phyloP scores from a whole-genome alignment of 139 green algal genomes.

The Limnomonas spitsbergensis region DNA sequence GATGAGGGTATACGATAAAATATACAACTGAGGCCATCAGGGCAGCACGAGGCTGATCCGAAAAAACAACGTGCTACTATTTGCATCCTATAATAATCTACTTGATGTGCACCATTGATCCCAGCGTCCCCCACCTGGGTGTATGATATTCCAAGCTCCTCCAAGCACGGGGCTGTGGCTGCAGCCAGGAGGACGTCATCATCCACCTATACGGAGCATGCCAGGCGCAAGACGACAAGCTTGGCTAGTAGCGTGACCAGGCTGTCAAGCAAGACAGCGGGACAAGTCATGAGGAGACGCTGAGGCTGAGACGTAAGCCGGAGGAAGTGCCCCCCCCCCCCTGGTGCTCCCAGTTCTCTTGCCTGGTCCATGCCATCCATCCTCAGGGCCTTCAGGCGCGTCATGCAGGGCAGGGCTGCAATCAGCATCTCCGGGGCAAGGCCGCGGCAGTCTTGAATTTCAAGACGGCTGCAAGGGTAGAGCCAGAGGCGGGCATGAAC shows the following conservation, averaged over 20 bases:
- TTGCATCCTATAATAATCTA: not conserved
- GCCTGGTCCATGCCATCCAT: conserved; percentile 52
- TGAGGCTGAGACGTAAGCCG: too few species aligned
- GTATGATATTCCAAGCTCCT: conserved; percentile 4
- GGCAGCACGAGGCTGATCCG: too few species aligned
- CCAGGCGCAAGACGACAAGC: not conserved
- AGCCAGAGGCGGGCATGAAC: too few species aligned
- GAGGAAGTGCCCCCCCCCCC: too few species aligned
- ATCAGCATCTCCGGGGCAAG: conserved; percentile 35
- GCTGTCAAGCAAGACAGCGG: too few species aligned
- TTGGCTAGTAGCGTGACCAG: not conserved
- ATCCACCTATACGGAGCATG: conserved; percentile 22
- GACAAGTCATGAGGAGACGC: too few species aligned
- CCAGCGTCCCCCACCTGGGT: not conserved
- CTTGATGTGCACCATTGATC: not conserved
- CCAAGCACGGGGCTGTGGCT: conserved; percentile 5
- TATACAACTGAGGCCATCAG: too few species aligned
- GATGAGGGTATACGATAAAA: too few species aligned
- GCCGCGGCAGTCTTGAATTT: conserved; percentile 53
- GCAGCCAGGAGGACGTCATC: conserved; percentile 21
- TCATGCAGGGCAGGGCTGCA: conserved; percentile 26
- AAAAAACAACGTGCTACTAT: too few species aligned
- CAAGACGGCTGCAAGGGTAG: conserved; percentile 27
- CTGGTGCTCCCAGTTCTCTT: too few species aligned
- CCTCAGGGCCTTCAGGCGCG: conserved; percentile 22